Conservation (phyloP, 2,329 filamentous ascomycete genomes). For the Aureobasidium sp. region DNA sequence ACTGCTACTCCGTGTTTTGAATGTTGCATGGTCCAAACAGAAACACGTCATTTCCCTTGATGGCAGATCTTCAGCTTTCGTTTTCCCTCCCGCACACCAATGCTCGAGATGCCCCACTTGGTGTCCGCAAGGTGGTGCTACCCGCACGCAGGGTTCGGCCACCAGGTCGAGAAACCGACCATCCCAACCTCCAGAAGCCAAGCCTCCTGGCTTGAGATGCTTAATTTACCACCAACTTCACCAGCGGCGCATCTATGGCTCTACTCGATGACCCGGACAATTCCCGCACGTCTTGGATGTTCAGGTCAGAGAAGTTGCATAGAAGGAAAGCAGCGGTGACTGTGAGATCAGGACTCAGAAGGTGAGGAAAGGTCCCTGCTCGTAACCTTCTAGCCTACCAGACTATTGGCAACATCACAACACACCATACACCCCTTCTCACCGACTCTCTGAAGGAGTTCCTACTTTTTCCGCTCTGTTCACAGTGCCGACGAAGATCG, state of each 20-base stretch:
- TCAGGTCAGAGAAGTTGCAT: not conserved
- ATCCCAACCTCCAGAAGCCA: constrained; percentile 16
- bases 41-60: constrained; percentile 22
- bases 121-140: constrained; percentile 18
- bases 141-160: constrained; percentile 19
- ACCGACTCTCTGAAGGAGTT: constrained; percentile 5
- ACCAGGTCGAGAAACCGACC: not conserved
- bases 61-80: constrained; percentile 17
- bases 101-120: constrained; percentile 19
- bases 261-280: not conserved
- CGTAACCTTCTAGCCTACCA: constrained; percentile 17
- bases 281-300: not conserved
- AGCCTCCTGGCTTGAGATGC: constrained; percentile 18
- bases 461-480: not conserved
- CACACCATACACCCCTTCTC: constrained; percentile 17
- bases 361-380: constrained; percentile 17
- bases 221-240: constrained; percentile 21
- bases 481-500: not conserved
- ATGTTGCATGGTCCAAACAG: constrained; percentile 14
- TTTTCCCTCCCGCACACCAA: constrained; percentile 11
- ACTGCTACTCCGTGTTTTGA: not conserved
- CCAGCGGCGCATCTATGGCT: constrained; percentile 16
- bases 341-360: not conserved
- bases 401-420: constrained; percentile 10
- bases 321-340: constrained; percentile 5